phyloP scores from a whole-genome alignment of 352 stramenopile species.

The Globisporangium lucens region DNA sequence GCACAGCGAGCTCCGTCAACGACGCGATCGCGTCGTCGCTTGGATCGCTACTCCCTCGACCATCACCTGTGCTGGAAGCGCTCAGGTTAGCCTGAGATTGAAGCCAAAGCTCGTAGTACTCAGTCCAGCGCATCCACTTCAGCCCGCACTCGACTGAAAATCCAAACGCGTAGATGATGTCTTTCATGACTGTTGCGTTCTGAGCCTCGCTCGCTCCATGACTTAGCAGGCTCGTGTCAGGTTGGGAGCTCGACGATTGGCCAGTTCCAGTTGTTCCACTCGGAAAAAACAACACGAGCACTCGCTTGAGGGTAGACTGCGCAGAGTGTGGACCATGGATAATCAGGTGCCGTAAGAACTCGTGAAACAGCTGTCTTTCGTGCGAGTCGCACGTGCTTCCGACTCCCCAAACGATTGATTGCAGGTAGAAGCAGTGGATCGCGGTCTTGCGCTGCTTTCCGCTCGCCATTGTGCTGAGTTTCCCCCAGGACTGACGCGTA shows the following conservation, averaged over 20 bases:
- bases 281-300: constrained; percentile 52
- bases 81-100: constrained; percentile 22
- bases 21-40: not conserved
- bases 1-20: constrained; percentile 27
- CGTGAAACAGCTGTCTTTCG: constrained; percentile 62
- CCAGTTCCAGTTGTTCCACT: constrained; percentile 28
- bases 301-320: constrained; percentile 53
- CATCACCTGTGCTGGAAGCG: not conserved
- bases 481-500: constrained; percentile 48
- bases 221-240: not conserved
- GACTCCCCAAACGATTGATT: constrained; percentile 71
- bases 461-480: constrained; percentile 52
- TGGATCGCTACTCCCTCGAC: constrained; percentile 2
- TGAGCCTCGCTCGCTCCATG: not conserved
- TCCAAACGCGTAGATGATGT: constrained; percentile 61
- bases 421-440: constrained; percentile 64
- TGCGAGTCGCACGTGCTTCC: constrained; percentile 38
- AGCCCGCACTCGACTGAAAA: constrained; percentile 70
- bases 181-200: constrained; percentile 16
- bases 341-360: constrained; percentile 58
- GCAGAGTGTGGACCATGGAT: constrained; percentile 40
- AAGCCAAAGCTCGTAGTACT: constrained; percentile 60
- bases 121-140: constrained; percentile 70
- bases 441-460: constrained; percentile 58
- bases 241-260: not conserved